Percentiles rank a stretch among this genome's conserved stretches.
Evolutionary conservation across 2,329 filamentous ascomycete species (phyloP).

Genomic region (Fusarium piperis): DNA sequence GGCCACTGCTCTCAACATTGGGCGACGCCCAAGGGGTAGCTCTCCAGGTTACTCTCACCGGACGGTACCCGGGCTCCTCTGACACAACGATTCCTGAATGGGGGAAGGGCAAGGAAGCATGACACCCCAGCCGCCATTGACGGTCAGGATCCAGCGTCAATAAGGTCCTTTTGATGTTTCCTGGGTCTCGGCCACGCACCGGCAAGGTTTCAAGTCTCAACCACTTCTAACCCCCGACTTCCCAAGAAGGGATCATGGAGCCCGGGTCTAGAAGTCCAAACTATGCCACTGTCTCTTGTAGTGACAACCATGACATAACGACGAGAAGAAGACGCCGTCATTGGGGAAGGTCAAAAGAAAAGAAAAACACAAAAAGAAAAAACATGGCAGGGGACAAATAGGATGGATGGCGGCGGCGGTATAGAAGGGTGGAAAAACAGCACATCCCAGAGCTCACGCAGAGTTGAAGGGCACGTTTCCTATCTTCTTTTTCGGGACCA

Average conservation of each 20-base stretch:
- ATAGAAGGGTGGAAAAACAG: conserved; percentile 5
- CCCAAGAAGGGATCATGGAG: too few relatives aligned
- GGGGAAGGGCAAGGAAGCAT: neutral
- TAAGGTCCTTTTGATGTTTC: neutral
- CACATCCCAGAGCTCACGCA: neutral
- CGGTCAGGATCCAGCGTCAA: too few relatives aligned
- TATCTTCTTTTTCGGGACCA: neutral
- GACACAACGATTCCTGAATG: neutral
- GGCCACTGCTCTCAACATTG: neutral
- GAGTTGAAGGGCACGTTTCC: neutral
- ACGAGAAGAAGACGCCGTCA: neutral
- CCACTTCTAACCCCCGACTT: neutral
- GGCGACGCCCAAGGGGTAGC: neutral
- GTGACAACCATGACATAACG: neutral
- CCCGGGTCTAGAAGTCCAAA: too few relatives aligned
- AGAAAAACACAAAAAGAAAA: neutral
- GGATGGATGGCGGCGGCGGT: neutral
- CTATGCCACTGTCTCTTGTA: neutral
- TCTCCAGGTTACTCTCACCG: neutral
- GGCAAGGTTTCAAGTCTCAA: neutral
- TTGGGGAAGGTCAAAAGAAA: neutral
- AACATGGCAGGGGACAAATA: neutral
- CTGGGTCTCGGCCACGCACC: neutral
- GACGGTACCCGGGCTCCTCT: neutral
- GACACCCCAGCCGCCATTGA: too few relatives aligned